phyloP scores from a whole-genome alignment of 2,329 filamentous ascomycete genomes.

The Plenodomus biglobosus region DNA sequence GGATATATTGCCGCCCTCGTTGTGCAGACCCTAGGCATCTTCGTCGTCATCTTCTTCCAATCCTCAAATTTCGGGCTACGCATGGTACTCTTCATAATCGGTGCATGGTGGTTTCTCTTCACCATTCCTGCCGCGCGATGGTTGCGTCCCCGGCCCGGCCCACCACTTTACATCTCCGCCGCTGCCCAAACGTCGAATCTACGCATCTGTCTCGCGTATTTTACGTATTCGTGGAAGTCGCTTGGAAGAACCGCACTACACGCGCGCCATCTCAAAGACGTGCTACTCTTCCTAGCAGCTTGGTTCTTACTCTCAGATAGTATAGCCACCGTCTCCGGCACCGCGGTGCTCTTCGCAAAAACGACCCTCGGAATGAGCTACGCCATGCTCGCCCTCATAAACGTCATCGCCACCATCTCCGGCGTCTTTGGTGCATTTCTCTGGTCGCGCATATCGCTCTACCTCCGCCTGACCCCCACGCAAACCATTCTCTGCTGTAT shows the following conservation, averaged over 20 bases:
- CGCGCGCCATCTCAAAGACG: constrained; percentile 71
- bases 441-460: constrained; percentile 77
- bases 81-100: constrained; percentile 82
- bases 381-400: constrained; percentile 86
- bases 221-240: constrained; percentile 82
- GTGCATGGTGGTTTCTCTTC: constrained; percentile 90
- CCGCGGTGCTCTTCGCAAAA: constrained; percentile 93
- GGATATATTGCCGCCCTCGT: constrained; percentile 87
- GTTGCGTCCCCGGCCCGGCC: constrained; percentile 85
- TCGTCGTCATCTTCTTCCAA: constrained; percentile 64
- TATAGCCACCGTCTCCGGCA: constrained; percentile 91
- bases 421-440: constrained; percentile 87
- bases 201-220: constrained; percentile 67
- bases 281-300: constrained; percentile 76
- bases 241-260: constrained; percentile 77
- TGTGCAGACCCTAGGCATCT: constrained; percentile 77
- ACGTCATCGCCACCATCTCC: constrained; percentile 81
- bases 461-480: constrained; percentile 70
- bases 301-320: constrained; percentile 96
- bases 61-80: constrained; percentile 82
- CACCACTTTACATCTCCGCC: constrained; percentile 56
- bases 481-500: constrained; percentile 95
- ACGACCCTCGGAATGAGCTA: constrained; percentile 88
- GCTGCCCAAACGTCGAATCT: constrained; percentile 26
- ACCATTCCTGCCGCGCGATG: constrained; percentile 85